Evolutionary conservation across 345 rosid species (phyloP).

Genomic region (Abelmoschus esculentus): DNA sequence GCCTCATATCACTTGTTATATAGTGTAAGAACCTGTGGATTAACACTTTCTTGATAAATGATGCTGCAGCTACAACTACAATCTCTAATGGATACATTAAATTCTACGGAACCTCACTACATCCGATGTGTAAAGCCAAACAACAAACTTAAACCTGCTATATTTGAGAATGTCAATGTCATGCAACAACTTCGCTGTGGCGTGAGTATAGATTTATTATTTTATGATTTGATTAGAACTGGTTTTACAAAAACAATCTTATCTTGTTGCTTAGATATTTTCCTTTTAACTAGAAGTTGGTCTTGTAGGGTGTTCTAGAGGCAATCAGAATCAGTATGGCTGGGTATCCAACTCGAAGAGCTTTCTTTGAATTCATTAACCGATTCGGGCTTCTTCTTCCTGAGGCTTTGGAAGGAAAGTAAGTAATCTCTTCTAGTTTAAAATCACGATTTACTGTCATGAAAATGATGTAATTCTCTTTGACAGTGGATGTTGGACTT

Average conservation of each 20-base stretch:
- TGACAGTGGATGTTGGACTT: not conserved
- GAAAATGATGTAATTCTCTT: not conserved
- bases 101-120: constrained; percentile 93
- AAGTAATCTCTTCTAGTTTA: constrained; percentile 24
- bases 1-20: not conserved
- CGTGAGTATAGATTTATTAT: constrained; percentile 41
- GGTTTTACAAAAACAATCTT: not conserved
- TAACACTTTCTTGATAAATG: constrained; percentile 17
- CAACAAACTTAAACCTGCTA: constrained; percentile 79
- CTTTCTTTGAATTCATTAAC: constrained; percentile 81
- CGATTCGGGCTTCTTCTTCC: constrained; percentile 83
- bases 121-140: constrained; percentile 97
- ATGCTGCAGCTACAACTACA: constrained; percentile 82
- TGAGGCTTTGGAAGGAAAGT: constrained; percentile 70
- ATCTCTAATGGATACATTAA: constrained; percentile 77
- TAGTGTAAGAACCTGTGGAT: constrained; percentile 12
- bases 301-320: constrained; percentile 78
- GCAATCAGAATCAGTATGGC: constrained; percentile 98
- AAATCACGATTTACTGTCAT: not conserved
- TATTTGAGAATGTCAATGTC: constrained; percentile 88
- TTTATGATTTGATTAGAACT: constrained; percentile 3
- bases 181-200: constrained; percentile 96
- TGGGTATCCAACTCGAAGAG: constrained; percentile 90
- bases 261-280: constrained; percentile 4
- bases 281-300: constrained; percentile 12